Evolutionary conservation across 306 rosid genomes (phyloP).

Genomic region (Hippophae tibetana): DNA sequence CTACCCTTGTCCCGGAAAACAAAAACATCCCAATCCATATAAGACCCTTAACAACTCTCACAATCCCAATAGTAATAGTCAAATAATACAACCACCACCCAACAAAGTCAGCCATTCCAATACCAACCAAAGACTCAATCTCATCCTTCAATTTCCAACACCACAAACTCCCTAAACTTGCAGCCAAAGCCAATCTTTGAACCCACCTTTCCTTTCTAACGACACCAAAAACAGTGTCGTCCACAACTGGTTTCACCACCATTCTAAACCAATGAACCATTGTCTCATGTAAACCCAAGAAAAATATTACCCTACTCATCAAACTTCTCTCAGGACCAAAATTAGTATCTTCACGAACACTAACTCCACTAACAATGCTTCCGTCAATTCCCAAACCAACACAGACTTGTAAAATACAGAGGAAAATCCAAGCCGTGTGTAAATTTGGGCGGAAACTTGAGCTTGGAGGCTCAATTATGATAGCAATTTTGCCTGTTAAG

Average conservation of each 20-base stretch:
- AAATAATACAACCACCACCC: slow-evolving; percentile 64
- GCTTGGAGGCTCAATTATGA: slow-evolving; percentile 11
- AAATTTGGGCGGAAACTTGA: slow-evolving; percentile 26
- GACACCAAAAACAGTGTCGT: slow-evolving; percentile 52
- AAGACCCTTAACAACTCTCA: slow-evolving; percentile 38
- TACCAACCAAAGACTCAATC: slow-evolving; percentile 44
- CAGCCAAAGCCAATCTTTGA: slow-evolving; percentile 40
- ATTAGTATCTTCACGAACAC: slow-evolving; percentile 13
- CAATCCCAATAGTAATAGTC: slow-evolving; percentile 54
- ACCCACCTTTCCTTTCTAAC: slow-evolving; percentile 39
- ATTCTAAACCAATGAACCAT: slow-evolving; percentile 54
- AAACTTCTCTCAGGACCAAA: slow-evolving; percentile 27
- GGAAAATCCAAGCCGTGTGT: slow-evolving; percentile 50
- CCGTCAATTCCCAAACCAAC: slow-evolving; percentile 61
- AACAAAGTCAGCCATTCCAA: slow-evolving; percentile 39
- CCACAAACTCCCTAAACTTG: slow-evolving; percentile 54
- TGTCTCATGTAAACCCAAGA: slow-evolving; percentile 71
- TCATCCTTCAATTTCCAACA: slow-evolving; percentile 77
- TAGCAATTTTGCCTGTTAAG: slow-evolving; percentile 29
- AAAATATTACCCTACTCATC: slow-evolving; percentile 36
- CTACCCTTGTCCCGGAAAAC: slow-evolving; percentile 18
- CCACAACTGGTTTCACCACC: slow-evolving; percentile 83
- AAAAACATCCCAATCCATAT: slow-evolving; percentile 34
- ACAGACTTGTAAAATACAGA: slow-evolving; percentile 52
- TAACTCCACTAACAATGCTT: slow-evolving; percentile 21